Conservation (phyloP, 257 asterid species). For the Scutellaria minor region DNA sequence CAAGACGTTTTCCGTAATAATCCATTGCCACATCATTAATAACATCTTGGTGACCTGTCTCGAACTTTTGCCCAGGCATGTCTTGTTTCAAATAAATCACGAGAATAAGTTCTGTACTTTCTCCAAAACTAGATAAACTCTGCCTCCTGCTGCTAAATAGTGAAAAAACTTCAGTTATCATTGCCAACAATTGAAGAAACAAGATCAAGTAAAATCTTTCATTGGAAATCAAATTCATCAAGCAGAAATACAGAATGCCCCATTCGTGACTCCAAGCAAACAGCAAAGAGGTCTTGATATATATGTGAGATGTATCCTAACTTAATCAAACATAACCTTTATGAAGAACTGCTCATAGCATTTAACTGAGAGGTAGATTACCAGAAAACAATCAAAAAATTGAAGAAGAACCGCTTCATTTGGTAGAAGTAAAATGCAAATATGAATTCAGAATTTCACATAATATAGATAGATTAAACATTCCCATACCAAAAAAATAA, state of each 20-base stretch:
- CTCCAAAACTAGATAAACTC: constrained; percentile 2
- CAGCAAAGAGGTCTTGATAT: no score
- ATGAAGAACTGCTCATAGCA: neutral
- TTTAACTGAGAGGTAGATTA: neutral
- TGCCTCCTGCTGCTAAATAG: constrained; percentile 9
- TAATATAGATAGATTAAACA: no score
- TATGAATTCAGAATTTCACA: no score
- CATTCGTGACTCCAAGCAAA: no score
- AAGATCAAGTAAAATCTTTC: no score
- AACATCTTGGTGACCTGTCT: constrained; percentile 61
- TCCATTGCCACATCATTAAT: constrained; percentile 66
- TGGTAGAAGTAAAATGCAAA: no score
- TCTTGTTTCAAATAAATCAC: constrained; percentile 16
- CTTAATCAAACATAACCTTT: neutral
- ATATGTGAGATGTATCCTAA: no score
- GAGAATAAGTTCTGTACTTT: neutral
- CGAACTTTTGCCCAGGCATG: constrained; percentile 65
- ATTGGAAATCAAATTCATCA: no score
- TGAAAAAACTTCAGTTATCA: constrained; percentile 2
- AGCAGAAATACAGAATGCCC: no score
- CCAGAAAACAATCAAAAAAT: neutral
- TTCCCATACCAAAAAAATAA: neutral
- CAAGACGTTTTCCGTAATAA: constrained; percentile 63
- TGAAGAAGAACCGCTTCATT: no score
- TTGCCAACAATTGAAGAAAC: neutral